Conservation (phyloP, 2,329 filamentous ascomycete genomes). For the Fusarium dlaminii region DNA sequence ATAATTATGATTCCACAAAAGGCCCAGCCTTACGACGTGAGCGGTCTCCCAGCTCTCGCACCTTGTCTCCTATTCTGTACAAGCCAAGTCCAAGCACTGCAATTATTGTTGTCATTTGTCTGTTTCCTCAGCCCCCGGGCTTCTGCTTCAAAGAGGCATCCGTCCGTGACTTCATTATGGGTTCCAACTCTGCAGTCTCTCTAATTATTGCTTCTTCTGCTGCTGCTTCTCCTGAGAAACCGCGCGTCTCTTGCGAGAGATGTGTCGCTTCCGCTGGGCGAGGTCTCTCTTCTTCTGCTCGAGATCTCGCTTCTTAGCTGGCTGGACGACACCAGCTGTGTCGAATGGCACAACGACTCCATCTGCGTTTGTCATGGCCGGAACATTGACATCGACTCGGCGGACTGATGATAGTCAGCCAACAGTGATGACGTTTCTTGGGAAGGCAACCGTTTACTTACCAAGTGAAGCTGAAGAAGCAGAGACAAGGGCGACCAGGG, state of each 20-base stretch:
- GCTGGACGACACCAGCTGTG: constrained; percentile 54
- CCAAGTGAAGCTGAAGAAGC: constrained; percentile 54
- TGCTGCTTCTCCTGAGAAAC: constrained; percentile 7
- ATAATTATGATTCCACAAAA: constrained; percentile 16
- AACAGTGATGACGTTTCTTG: neutral
- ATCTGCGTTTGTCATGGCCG: constrained; percentile 57
- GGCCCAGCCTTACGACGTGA: constrained; percentile 14
- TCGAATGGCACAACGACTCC: constrained; percentile 60
- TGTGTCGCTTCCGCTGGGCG: neutral
- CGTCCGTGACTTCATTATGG: constrained; percentile 19
- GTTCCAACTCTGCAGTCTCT: neutral
- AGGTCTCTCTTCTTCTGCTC: constrained; percentile 1
- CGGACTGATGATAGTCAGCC: constrained; percentile 25
- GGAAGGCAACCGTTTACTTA: constrained; percentile 27
- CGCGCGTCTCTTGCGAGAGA: constrained; percentile 1
- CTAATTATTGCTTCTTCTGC: constrained; percentile 8
- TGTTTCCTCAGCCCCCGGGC: constrained; percentile 2
- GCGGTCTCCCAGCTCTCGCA: constrained; percentile 19
- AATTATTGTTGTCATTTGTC: neutral
- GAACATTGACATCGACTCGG: constrained; percentile 46
- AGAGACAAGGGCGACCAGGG: constrained; percentile 58
- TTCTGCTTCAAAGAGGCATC: neutral
- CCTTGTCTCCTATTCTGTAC: constrained; percentile 24
- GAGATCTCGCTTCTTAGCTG: constrained; percentile 41
- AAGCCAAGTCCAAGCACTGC: constrained; percentile 15